Conservation (phyloP, 163 green algal genomes). For the Prototheca stagnorum region DNA sequence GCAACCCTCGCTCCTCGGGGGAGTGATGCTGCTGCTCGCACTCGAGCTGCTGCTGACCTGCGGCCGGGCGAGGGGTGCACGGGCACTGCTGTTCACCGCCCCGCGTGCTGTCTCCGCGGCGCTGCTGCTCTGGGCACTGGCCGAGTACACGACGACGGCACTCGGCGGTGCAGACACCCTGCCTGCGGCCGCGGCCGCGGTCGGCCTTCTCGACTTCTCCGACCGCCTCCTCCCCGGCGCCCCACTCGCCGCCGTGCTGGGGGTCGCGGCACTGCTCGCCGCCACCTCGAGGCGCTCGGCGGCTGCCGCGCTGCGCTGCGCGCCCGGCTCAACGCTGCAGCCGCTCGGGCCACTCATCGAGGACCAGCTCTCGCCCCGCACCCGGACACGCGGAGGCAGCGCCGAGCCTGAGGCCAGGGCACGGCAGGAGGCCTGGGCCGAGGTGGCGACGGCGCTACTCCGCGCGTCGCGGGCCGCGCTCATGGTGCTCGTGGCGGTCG, state of each 20-base stretch:
- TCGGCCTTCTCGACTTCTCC: not conserved
- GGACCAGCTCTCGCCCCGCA: too few relatives aligned
- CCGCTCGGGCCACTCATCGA: too few relatives aligned
- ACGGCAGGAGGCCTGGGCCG: not conserved
- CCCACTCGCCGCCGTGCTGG: not conserved
- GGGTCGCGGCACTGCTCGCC: not conserved
- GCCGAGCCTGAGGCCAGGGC: too few relatives aligned
- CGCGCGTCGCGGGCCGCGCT: not conserved
- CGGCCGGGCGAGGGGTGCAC: not conserved
- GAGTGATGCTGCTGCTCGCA: too few relatives aligned
- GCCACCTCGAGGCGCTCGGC: not conserved
- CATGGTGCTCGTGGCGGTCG: not conserved
- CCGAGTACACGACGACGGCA: conserved; percentile 2
- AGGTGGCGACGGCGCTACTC: not conserved
- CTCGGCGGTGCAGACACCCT: not conserved
- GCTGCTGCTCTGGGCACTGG: conserved; percentile 6
- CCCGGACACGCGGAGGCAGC: not conserved
- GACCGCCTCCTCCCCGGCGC: not conserved
- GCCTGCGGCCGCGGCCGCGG: not conserved
- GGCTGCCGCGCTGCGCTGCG: too few relatives aligned
- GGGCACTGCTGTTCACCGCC: not conserved
- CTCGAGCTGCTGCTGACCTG: too few relatives aligned
- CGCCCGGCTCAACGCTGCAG: too few relatives aligned
- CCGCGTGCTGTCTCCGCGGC: not conserved
- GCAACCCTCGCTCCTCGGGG: too few relatives aligned